Evolutionary conservation across 2,329 filamentous ascomycete genomes (phyloP).

Genomic region (Intubia oerlemansii): DNA sequence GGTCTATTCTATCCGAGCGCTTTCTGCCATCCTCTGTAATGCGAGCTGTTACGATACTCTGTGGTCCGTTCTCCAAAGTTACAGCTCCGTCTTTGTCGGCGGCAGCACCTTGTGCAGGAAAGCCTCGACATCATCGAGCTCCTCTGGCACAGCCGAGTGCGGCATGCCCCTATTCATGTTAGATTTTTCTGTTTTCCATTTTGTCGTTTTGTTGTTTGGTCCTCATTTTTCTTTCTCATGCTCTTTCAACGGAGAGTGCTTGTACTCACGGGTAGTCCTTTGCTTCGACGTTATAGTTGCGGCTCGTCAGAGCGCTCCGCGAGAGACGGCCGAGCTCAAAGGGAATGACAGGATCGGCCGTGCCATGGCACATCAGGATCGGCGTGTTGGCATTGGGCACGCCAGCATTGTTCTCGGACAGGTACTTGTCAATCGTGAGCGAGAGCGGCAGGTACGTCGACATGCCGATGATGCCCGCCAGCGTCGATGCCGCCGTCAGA

Average conservation of each 20-base stretch:
- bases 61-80: background rate
- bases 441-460: constrained; percentile 60
- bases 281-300: constrained; percentile 55
- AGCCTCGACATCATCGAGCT: constrained; percentile 62
- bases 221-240: too few species aligned
- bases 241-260: too few species aligned
- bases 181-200: too few species aligned
- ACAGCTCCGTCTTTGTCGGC: constrained; percentile 13
- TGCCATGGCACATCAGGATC: constrained; percentile 81
- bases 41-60: too few species aligned
- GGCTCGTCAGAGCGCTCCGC: constrained; percentile 40
- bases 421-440: constrained; percentile 30
- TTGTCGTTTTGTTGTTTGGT: too few species aligned
- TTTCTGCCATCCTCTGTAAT: too few species aligned
- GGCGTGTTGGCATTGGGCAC: constrained; percentile 47
- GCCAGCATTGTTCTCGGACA: constrained; percentile 28
- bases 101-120: constrained; percentile 28
- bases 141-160: constrained; percentile 56
- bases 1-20: too few species aligned
- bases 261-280: constrained; percentile 56
- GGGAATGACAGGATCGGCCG: constrained; percentile 50
- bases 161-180: too few species aligned
- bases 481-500: constrained; percentile 46
- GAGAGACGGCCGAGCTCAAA: constrained; percentile 48
- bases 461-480: constrained; percentile 75